Conservation (phyloP, 2,329 filamentous ascomycete genomes). For the Hymenoscyphus scutula region DNA sequence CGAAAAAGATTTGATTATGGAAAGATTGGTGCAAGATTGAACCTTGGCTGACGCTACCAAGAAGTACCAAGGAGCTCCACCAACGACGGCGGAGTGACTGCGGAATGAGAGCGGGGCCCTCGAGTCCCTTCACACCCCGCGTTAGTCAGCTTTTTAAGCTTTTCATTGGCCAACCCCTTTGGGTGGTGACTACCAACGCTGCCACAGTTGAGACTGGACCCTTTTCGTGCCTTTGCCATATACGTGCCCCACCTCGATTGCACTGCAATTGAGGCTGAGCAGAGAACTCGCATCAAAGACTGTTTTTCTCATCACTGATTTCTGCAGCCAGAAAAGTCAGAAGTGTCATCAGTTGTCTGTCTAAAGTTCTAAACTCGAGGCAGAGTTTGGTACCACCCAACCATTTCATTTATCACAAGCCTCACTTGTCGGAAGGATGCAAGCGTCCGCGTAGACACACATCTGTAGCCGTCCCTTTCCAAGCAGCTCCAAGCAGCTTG, state of each 20-base stretch:
- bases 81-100: no score
- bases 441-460: background rate
- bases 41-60: slow-evolving; percentile 1
- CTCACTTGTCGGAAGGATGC: background rate
- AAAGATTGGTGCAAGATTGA: no score
- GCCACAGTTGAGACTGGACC: background rate
- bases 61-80: background rate
- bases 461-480: background rate
- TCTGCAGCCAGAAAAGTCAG: background rate
- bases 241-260: background rate
- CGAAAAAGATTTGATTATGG: background rate
- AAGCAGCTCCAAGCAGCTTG: background rate
- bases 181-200: background rate
- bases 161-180: background rate
- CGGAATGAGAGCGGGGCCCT: background rate
- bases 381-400: background rate
- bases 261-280: background rate
- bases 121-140: background rate
- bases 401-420: background rate
- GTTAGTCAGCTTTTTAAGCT: background rate
- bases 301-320: background rate
- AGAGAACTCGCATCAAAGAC: background rate
- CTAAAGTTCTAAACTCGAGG: background rate
- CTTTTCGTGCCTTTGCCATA: no score
- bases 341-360: background rate